Evolutionary conservation across 1,284 basidiomycete genomes (phyloP).

Genomic region (Schizophyllum amplum): DNA sequence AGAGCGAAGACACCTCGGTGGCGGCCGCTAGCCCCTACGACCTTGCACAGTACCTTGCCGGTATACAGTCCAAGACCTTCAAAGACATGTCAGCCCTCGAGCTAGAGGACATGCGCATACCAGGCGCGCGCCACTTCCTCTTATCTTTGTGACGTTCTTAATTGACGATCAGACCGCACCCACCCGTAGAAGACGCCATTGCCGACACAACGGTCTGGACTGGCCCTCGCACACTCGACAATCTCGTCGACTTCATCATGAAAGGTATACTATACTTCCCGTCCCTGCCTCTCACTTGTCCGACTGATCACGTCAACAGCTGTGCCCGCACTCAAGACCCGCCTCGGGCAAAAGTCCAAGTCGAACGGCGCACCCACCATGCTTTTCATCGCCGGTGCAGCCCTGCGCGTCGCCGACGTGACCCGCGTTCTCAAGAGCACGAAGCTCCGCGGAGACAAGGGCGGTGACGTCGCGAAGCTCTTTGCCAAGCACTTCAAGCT

Average conservation of each 20-base stretch:
- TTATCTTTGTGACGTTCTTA: not conserved
- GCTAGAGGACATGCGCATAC: constrained; percentile 63
- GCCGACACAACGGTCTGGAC: constrained; percentile 68
- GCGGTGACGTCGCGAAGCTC: constrained; percentile 77
- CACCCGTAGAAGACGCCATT: constrained; percentile 26
- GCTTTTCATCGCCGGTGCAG: constrained; percentile 68
- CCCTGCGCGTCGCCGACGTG: constrained; percentile 71
- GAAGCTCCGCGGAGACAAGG: constrained; percentile 63
- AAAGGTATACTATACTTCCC: too few relatives aligned
- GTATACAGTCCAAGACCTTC: constrained; percentile 58
- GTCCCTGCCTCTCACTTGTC: constrained; percentile 9
- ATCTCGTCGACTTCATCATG: constrained; percentile 63
- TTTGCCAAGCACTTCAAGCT: constrained; percentile 86
- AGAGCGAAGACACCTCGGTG: constrained; percentile 32
- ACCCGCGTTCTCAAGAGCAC: constrained; percentile 64
- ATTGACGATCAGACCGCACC: constrained; percentile 13
- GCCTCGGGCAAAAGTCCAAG: constrained; percentile 66
- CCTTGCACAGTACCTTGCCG: constrained; percentile 52
- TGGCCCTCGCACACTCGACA: constrained; percentile 58
- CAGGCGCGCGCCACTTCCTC: constrained; percentile 35
- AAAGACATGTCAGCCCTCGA: constrained; percentile 61
- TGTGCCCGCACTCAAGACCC: constrained; percentile 57
- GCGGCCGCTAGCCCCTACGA: constrained; percentile 46
- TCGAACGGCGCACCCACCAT: constrained; percentile 70
- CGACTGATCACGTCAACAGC: constrained; percentile 29